Evolutionary conservation across 2,329 filamentous ascomycete genomes (phyloP), one percentile per base, ranked within the genome.

Genomic region (Fusarium sp.): DNA sequence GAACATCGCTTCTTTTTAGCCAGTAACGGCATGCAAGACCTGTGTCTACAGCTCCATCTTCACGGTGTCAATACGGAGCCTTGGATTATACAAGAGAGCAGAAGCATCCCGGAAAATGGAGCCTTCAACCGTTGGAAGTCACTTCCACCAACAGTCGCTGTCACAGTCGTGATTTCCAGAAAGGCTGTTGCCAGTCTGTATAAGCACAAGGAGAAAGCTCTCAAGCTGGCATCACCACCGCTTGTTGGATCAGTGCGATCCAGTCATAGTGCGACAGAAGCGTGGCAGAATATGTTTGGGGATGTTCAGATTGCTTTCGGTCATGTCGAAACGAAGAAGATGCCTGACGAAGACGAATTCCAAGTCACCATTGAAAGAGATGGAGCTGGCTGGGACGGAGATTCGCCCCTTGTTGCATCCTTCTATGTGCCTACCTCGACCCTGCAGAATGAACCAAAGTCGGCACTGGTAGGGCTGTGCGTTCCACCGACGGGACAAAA

Each of bases 221-320:
- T 56, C 11, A 72, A 70, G 27, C 48, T 62, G 7, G 64, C 64
- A 20, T 73, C 77, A 3, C 79, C 79, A 3, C 75, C 73, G 3
- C 32, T 81, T 32, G 60, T 78, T 27, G 79, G 72, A 21, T 78
- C 75, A 1, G 51, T 80, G 20, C 74, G 71, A n/a, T 68, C 76
- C 12, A 63, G 72, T 3, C 61, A 70, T 7, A 50, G 65, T 13
- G 68, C 74, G 4, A 46, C 67, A 14, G 61, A 68, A 23, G 63
- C 72, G 46, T 82, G 77, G 77, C 74, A 78, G 28, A 80, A 78
- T 63, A 66, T 79, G 16, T 85, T 81, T 68, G 71, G 76, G 5
- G 77, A 81, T 58, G 74, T 82, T 14, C 83, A 85, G 1, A 66
- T 84, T 30, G 59, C 72, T 7, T 84, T 85, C 68, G 84, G 83